phyloP scores from a whole-genome alignment of 2,329 filamentous ascomycete genomes.

The Colletotrichum sp. region DNA sequence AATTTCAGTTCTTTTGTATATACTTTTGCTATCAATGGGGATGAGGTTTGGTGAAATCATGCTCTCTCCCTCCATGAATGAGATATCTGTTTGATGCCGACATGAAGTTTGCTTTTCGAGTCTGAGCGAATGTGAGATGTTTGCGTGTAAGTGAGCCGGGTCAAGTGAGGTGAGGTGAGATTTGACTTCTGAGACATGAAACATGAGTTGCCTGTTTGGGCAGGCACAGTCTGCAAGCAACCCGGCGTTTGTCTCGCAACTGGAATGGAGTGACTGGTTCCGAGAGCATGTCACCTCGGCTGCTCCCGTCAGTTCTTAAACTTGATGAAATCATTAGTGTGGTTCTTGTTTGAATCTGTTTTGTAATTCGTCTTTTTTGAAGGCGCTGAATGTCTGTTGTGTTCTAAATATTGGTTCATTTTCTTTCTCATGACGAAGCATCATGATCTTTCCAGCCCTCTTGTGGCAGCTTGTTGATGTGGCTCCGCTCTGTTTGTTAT shows the following conservation, averaged over 20 bases:
- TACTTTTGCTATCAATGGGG: conserved; percentile 15
- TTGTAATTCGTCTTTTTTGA: neutral
- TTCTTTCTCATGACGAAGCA: accelerated
- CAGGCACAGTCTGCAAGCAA: neutral
- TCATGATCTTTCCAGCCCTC: neutral
- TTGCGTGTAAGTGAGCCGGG: neutral
- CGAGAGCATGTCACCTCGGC: neutral
- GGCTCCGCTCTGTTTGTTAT: neutral
- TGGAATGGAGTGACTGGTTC: neutral
- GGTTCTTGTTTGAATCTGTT: neutral
- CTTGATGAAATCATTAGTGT: neutral
- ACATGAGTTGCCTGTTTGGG: neutral
- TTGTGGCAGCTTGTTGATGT: accelerated
- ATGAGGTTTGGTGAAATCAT: conserved; percentile 20
- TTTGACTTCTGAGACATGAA: neutral
- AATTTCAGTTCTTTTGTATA: conserved; percentile 15
- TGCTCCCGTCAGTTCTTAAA: neutral
- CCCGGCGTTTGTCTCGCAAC: neutral
- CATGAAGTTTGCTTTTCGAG: neutral
- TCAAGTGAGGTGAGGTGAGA: neutral
- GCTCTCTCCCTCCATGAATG: neutral
- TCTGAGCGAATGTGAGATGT: neutral
- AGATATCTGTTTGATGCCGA: neutral
- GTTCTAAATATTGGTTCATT: accelerated
- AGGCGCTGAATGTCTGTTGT: neutral